Conservation (phyloP, 805 yeast species). For the Myxozyma neotropica region DNA sequence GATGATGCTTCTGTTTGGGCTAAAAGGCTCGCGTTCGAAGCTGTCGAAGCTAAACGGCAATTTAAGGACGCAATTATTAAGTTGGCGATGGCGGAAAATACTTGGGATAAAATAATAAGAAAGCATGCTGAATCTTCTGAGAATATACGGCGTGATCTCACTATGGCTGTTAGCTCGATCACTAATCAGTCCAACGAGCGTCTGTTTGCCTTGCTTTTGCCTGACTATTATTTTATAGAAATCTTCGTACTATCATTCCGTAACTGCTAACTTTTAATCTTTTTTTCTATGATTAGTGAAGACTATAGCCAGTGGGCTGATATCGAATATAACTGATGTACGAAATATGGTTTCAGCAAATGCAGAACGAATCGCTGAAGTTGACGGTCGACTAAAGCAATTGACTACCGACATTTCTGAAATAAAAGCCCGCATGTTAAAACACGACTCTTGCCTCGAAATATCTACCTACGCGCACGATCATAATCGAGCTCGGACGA, state of each 20-base stretch:
- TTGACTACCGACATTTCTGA: not conserved
- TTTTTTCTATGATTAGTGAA: not conserved
- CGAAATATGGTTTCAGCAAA: not conserved
- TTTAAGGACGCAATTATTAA: constrained; percentile 6
- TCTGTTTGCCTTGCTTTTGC: constrained; percentile 1
- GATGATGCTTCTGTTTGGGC: constrained; percentile 16
- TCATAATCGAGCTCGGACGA: too few relatives aligned
- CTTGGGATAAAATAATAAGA: not conserved
- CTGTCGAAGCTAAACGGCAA: constrained; percentile 6
- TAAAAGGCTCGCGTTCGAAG: constrained; percentile 19
- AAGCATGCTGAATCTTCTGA: not conserved
- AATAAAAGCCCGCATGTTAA: too few relatives aligned
- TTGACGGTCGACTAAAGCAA: not conserved
- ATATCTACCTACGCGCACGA: too few relatives aligned
- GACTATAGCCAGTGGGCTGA: not conserved
- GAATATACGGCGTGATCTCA: too few relatives aligned
- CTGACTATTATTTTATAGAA: not conserved
- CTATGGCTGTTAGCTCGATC: not conserved
- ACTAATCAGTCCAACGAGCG: not conserved
- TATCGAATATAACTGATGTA: not conserved
- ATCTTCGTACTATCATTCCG: not conserved
- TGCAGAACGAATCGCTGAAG: not conserved
- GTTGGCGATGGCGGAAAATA: constrained; percentile 5
- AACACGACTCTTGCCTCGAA: too few relatives aligned
- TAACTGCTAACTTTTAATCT: too few relatives aligned